Base-by-base conservation (phyloP, 106 monocot species). In the Platanthera zijinensis region DNA sequence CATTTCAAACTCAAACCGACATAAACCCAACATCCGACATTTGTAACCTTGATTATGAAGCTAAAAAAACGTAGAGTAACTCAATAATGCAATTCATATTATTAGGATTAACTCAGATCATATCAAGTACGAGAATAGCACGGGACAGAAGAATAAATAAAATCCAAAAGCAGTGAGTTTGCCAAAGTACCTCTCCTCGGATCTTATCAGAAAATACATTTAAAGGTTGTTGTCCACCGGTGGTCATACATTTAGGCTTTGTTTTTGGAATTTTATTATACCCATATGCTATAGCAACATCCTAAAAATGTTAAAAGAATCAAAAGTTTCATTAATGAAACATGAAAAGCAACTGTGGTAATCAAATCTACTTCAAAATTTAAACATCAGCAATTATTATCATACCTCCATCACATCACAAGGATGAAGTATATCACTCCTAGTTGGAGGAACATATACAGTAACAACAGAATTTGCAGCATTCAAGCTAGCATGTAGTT, bases 361-460 rank as follows among this genome's bases (percentile, higher is more conserved):
- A 39, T 39, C 39, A 59, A 30, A 11, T 30, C 18, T 66, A 32
- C 30, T 30, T 10, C 30, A 48, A n/a, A 47, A 46, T 48, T 14
- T 70, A 70, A 47, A 70, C 10, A 66, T 30, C 9, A 66, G 66
- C 11, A 48, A 48, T 48, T 70, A 70, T 48, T 7, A 48, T 47
- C 19, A 19, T 84, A 99, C 97, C 97, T 99, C 97, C 83, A 85
- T 84, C 25, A 99, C 74, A 82, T 99, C 97, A 74, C 91, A 86
- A 17, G 90, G 79, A 92, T 99, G 97, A 80, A 99, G 89, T 80
- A 99, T 86, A 52, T 99, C 94, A 85, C 94, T 99, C 82, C 97
- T 89, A 71, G 97, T 99, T 2, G 97, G 97, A 83, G 97, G 97
- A 50, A 92, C 88, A 66, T 83, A 86, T 4, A 97, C 84, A 48